Evolutionary conservation across 352 stramenopile genomes (phyloP).

Genomic region (Pythium myriotylum): DNA sequence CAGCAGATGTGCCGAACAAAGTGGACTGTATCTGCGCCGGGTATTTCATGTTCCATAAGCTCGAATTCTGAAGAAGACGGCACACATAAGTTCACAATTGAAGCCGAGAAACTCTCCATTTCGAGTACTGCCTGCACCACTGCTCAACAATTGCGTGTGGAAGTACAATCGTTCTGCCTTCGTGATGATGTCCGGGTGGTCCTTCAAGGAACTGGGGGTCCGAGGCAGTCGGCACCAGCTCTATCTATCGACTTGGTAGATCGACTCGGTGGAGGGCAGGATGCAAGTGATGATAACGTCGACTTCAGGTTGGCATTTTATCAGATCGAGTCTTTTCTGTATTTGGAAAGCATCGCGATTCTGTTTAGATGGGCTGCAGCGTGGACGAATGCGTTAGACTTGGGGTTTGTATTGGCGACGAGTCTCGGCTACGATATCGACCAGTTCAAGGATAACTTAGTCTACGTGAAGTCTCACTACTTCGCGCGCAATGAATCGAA

Average conservation of each 20-base stretch:
- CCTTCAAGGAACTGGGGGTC: constrained; percentile 40
- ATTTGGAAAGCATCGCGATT: constrained; percentile 48
- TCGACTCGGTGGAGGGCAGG: not conserved
- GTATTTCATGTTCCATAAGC: constrained; percentile 11
- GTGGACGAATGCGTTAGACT: constrained; percentile 49
- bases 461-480: constrained; percentile 39
- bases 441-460: constrained; percentile 59
- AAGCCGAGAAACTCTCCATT: constrained; percentile 32
- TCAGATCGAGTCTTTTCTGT: constrained; percentile 42
- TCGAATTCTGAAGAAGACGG: constrained; percentile 5
- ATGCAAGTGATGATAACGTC: not conserved
- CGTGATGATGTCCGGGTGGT: constrained; percentile 39
- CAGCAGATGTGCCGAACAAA: constrained; percentile 10
- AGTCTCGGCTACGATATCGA: constrained; percentile 61
- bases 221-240: constrained; percentile 41
- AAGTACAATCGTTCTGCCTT: constrained; percentile 27
- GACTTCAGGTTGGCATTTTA: constrained; percentile 28
- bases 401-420: constrained; percentile 71
- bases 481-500: constrained; percentile 20
- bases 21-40: constrained; percentile 8
- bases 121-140: constrained; percentile 23
- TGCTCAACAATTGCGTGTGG: constrained; percentile 11
- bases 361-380: constrained; percentile 40
- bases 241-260: constrained; percentile 31
- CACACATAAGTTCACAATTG: constrained; percentile 26